Conservation (phyloP, 176 grass and related monocot genomes). For the Ananas comosus region DNA sequence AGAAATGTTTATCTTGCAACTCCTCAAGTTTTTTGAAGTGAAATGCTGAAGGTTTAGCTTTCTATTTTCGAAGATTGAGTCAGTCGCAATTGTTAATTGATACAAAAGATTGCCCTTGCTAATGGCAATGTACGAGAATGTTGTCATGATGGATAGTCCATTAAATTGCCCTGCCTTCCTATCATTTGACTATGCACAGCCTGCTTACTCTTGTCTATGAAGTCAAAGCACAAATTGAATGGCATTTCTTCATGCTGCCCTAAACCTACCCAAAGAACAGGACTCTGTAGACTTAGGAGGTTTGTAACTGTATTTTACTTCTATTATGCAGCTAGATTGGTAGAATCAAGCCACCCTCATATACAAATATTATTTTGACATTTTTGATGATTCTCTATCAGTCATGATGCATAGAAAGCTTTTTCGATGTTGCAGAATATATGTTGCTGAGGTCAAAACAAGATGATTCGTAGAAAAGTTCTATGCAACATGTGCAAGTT, state of each 20-base stretch:
- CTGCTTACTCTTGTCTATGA: neutral
- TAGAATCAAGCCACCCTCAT: neutral
- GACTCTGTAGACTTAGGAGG: neutral
- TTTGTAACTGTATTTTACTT: neutral
- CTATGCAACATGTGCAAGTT: neutral
- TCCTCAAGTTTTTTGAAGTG: neutral
- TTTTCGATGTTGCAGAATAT: neutral
- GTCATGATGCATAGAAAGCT: neutral
- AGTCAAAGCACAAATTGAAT: neutral
- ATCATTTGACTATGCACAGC: neutral
- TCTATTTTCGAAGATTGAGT: neutral
- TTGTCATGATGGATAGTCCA: neutral
- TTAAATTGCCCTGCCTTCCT: neutral
- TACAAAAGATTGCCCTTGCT: neutral
- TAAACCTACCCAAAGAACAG: neutral
- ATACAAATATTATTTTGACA: neutral
- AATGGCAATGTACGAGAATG: neutral
- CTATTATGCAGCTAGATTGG: neutral
- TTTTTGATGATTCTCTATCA: neutral
- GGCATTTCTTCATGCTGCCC: neutral
- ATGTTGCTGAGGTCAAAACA: neutral
- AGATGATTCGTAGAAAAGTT: neutral
- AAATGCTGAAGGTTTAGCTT: neutral
- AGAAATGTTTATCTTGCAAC: neutral
- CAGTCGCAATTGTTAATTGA: neutral